Evolutionary conservation across 164 flowering plant species (phyloP), one percentile per base, ranked within the genome.

Genomic region (Echeveria elegans): DNA sequence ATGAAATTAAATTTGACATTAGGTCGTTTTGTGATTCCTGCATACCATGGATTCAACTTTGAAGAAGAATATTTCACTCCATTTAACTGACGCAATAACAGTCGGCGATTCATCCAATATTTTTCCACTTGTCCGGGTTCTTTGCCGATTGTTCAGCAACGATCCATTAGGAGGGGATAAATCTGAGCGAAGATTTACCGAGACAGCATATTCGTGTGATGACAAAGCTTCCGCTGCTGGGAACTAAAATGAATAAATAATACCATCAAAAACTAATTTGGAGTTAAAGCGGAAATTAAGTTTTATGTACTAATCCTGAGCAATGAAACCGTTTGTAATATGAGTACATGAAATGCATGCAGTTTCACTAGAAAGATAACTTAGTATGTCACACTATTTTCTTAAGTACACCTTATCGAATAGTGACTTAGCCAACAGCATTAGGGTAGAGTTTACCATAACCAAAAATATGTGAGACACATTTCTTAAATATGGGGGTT

Each of bases 51-150:
- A 77, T 67, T 94, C 96, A 72, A 86, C 81, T 86, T 88, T 94
- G 75, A 89, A 89, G 86, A 88, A 89, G 77, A 94, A 94, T 52
- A 81, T 72, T 80, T 94, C 99, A 74, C 72, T 76, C 99, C 99
- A 94, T 24, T 77, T 77, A 68, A 88, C 91, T 43, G 72, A 69
- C 47, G 76, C 83, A 71, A 72, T 58, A 64, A 85, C 83, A 48
- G 82, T 66, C 72, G 80, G 71, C 34, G 50, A 71, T 32, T 41
- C 63, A 68, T 76, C 77, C 45, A 89, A 77, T 60, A 66, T 76
- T 41, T 78, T 76, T 52, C 96, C 95, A 77, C 89, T 76, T 11
- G 99, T 94, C 29, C 96, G 96, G 70, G 91, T 92, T 78, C 85
- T 88, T 74, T 91, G 99, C 67, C 80, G 85, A 73, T 79, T 77